Base-by-base conservation (phyloP, 2,329 filamentous ascomycete genomes). In the Alternaria burnsii region DNA sequence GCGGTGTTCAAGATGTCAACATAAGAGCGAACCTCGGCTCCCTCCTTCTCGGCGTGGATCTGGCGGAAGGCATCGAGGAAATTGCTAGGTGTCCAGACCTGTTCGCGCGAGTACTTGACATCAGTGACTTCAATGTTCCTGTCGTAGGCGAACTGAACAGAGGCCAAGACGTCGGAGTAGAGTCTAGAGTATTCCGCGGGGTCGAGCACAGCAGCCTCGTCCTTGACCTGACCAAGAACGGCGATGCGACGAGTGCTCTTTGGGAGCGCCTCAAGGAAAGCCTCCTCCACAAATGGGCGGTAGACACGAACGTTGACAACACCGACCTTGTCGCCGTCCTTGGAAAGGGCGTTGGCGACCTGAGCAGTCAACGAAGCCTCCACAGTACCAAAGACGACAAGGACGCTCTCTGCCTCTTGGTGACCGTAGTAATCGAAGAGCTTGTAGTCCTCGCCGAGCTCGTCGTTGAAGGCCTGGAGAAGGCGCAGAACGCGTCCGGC, bases 381-480 rank as follows among this genome's bases (percentile, higher is more conserved):
- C 5, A 94, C 88, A 61, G 93, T 97, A 69, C 95, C 95, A 71
- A 99, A 97, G 44, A 93, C 91, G 30, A 98, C 93, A 34, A 98
- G 83, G 16, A 99, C 93, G 10, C 89, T 88, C 67, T 94, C 91
- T 4, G 95, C 88, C 43, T 88, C 83, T 50, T 87, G 83, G 76
- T 98, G 93, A 24, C 95, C 95, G 72, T 90, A 87, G 82, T 99
- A 99, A 81, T 99, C 95, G 71, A 98, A 99, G 7, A 93, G 88
- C 72, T 90, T 87, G 78, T 99, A 99, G 67, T 94, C 89, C 44
- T 95, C 98, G 59, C 94, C 95, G 24, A 99, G 88, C 82, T 98
- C 93, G 64, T 88, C 88, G 80, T 98, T 99, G 81, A 96, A 89
- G 22, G 89, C 86, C 65, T 87, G 85, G 52, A 96, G 82, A 8